Base-by-base conservation (phyloP, 305 asterid species). In the Plantago lanceolata region DNA sequence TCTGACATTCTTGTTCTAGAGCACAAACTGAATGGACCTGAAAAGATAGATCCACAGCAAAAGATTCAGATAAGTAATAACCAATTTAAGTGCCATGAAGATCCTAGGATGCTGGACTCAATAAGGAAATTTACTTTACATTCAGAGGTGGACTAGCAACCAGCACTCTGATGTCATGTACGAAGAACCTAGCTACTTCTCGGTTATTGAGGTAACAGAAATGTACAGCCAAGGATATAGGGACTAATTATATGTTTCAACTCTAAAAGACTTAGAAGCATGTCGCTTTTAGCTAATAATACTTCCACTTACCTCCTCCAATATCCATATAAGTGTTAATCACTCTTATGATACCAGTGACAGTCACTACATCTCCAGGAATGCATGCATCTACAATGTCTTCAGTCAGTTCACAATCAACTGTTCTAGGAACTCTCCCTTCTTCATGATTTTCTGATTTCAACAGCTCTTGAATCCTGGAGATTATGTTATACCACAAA, bases 331-430 rank as follows among this genome's bases (percentile, higher is more conserved):
- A 89, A 78, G 84, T 93, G 80, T 89, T 93, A 67, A 93, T 89
- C 81, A 87, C 87, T 71, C 95, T 81, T 68, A 93, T 84, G 68
- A 89, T 84, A 64, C 98, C 98, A 71, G 90, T 82, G 70, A 84
- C 95, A 64, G 92, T 93, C 71, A 87, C 98, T 69, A 89, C 75
- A 75, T 93, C 98, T 47, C 97, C 98, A 73, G 98, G 98, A 72
- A 93, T 87, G 83, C 98, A 89, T 71, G 88, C 87, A 84, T 93
- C 98, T 73, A 89, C 98, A 47, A 93, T 87, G 79, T 93, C 97
- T 78, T 85, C 95, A 56, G 91, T 82, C 79, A 93, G 79, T 70
- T 93, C 98, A 68, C 96, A 89, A 74, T 93, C 98, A 76, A 93
- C 97, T 20, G 97, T 89, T 63, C 98, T 80, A 73, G 98, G 98